phyloP scores from a whole-genome alignment of 2,329 filamentous ascomycete species.

The Acephala macrosclerotiorum region DNA sequence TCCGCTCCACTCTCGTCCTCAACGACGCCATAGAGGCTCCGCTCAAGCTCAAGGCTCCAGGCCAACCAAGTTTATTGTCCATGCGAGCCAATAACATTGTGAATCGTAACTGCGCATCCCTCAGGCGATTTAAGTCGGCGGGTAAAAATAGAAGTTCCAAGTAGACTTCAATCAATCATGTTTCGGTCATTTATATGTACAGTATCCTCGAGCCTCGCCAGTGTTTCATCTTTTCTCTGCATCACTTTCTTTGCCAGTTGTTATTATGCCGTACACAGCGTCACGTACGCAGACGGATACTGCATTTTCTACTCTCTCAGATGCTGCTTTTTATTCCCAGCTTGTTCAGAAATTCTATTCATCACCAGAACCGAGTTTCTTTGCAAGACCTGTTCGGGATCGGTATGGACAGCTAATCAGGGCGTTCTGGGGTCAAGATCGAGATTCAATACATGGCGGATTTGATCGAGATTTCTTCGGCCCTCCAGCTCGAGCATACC shows the following conservation, averaged over 20 bases:
- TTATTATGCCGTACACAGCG: slow-evolving; percentile 5
- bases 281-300: slow-evolving; percentile 5
- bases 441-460: neutral
- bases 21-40: neutral
- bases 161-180: neutral
- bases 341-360: slow-evolving; percentile 7
- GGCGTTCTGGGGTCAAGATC: neutral
- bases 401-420: neutral
- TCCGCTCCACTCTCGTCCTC: slow-evolving; percentile 7
- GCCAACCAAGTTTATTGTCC: slow-evolving; percentile 5
- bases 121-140: slow-evolving; percentile 12
- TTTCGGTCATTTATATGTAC: slow-evolving; percentile 10
- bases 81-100: neutral
- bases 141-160: slow-evolving; percentile 9
- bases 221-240: neutral
- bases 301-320: slow-evolving; percentile 7
- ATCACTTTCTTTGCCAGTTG: neutral
- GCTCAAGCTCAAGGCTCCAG: neutral
- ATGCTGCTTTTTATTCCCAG: slow-evolving; percentile 7
- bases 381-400: neutral
- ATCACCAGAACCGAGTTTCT: neutral
- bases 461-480: neutral
- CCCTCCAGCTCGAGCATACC: neutral
- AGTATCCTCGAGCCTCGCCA: neutral
- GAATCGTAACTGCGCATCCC: slow-evolving; percentile 1